Base-by-base conservation (phyloP, 495 filamentous ascomycete species). In the Neurospora cerealis region DNA sequence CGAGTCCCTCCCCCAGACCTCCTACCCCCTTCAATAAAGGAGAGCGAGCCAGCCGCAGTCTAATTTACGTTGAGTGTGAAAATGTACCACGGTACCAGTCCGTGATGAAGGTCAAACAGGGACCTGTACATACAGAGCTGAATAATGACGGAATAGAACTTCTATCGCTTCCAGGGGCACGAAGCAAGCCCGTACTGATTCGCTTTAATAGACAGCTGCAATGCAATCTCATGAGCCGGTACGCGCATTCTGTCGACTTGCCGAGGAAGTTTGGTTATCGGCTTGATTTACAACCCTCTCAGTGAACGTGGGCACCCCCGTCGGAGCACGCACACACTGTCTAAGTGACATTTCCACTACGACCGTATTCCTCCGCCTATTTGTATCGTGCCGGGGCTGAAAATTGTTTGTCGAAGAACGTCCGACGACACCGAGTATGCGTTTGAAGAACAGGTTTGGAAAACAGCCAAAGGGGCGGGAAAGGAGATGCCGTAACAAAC, bases 1-100 rank as follows among this genome's bases (percentile, higher is more conserved):
- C 75, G 88, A 97, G 83, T 91, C 93, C 69, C 84, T 94, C 13
- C 92, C 93, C 46, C 82, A 87, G 69, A 93, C 93, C 28, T 88
- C 90, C 72, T 98, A 94, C 79, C 94, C 93, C 28, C 89, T 66
- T 8, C 54, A 66, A 66, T 66, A 34, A 36, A 66, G 54, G 28
- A 66, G 24, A 66, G 13, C 54, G 32, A 17, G 13, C 28, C 54
- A 19, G 28, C 15, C 15, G 28, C 54, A 34, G 54, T 66, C 54
- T 19, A 6, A 34, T 19, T 66, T 34, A 66, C 54, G 54, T 66
- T 19, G 54, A 66, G 37, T 38, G n/a, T 60, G 44, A 66, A 73
- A 28, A 39, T 32, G 28, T 38, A 32, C 32, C 40, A 41, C 46
- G 71, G 62, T 40, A 24, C 38, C 72, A 21, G 28, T 69, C 60